Evolutionary conservation across 202 grass and related monocot species (phyloP), one percentile per base, ranked within the genome.

Genomic region (Hordeum pubiflorum): DNA sequence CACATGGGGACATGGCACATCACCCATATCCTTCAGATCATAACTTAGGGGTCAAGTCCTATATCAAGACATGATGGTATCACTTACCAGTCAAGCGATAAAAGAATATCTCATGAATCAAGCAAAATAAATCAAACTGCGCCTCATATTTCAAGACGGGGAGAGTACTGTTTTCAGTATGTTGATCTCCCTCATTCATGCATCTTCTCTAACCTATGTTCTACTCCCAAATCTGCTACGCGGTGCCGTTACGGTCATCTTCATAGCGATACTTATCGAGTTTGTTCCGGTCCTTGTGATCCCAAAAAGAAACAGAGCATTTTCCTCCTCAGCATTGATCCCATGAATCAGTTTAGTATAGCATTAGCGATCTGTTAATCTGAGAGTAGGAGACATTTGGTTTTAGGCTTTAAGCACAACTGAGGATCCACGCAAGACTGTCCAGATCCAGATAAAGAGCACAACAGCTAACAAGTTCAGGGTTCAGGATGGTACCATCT

Each of bases 361-460:
- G 29, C 62, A 65, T 6, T 65, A 9, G 31, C 27, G 5, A 26
- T 50, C 63, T 66, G 63, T 48, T 65, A 41, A 54, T 21, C 8
- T 3, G 63, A 41, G 64, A 66, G 74, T 44, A 62, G 41, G 61
- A 27, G 9, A 21, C 4, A 32, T 32, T 32, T 32, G 31, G 31
- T 4, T 32, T 32, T 32, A 32, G n/a, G n/a, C n/a, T n/a, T n/a
- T n/a, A n/a, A n/a, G 31, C 31, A 32, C 31, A 32, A 32, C 31
- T 29, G 27, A 29, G 27, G 27, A 29, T 29, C 83, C 82, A 82
- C 74, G 48, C 21, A 63, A 85, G 71, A 84, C 73, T 78, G 66
- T 57, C 78, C 22, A 74, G 82, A 85, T 85, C 87, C 17, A 73
- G 48, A 24, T 72, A 67, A 78, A 72, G 31, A 73, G 73, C 58